Evolutionary conservation across 176 grass and related monocot genomes (phyloP), one percentile per base, ranked within the genome.

Genomic region (Triticum turgidum): DNA sequence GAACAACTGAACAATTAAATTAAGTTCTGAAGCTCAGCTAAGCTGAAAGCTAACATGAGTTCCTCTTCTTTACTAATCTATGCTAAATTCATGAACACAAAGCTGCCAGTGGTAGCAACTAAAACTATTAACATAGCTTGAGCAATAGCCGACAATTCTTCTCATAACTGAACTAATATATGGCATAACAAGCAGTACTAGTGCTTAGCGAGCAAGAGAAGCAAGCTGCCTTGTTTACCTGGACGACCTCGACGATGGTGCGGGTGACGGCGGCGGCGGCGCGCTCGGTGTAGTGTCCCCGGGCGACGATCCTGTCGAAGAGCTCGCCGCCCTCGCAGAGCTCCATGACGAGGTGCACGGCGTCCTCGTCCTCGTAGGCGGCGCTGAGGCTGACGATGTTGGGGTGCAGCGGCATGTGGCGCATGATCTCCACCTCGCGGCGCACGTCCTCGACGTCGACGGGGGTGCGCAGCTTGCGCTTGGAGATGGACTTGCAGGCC

Each of bases 321-420:
- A 99, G 89, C 87, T 99, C 97, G 41, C 97, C 97, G 41, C 97
- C 97, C 83, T 99, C 94, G 61, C 97, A 99, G 39, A 99, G 90
- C 90, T 99, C 97, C 97, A 99, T 99, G 81, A 99, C 89, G 32
- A 99, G 82, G 80, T 99, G 97, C 82, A 99, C 97, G 82, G 92
- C 94, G 66, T 89, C 89, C 51, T 89, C 88, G 24, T 99, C 97
- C 90, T 99, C 97, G 84, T 97, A 99, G 3, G 92, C 89, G 64
- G 91, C 97, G 88, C 80, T 83, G 83, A 99, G 92, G 80, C 87
- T 91, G 42, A 99, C 97, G 68, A 99, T 94, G 68, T 99, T 99
- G 0, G 89, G 90, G 80, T 97, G 94, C 41, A 80, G 1, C 3
- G 94, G 97, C 90, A 99, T 89, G 66, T 94, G 92, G 72, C 90